A percentile compares a stretch with the other conserved stretches of the same genome.
Evolutionary conservation across 2,329 filamentous ascomycete genomes (phyloP).

Genomic region (Eutypa lata): DNA sequence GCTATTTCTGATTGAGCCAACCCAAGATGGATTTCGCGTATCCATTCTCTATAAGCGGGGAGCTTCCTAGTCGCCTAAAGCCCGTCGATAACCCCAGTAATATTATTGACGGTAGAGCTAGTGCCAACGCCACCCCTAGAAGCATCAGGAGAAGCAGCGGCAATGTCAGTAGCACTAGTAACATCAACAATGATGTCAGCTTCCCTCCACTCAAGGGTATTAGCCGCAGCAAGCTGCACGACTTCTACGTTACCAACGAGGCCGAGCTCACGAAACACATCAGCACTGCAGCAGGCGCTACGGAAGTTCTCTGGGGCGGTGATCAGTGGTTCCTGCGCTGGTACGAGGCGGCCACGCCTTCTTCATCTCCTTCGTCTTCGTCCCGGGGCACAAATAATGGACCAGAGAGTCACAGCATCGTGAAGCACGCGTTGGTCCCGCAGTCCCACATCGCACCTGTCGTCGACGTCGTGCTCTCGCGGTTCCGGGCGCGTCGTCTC

Average conservation of each 20-base stretch:
- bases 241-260: conserved; percentile 14
- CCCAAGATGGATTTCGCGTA: too few relatives aligned
- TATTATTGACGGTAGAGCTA: too few relatives aligned
- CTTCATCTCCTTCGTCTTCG: background rate
- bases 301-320: conserved; percentile 9
- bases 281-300: conserved; percentile 9
- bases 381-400: background rate
- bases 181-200: background rate
- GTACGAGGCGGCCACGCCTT: conserved; percentile 7
- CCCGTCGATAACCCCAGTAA: too few relatives aligned
- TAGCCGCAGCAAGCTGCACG: conserved; percentile 2
- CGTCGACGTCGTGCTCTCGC: conserved; percentile 7
- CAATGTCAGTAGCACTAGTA: background rate
- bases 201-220: background rate
- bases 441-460: conserved; percentile 1
- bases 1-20: too few relatives aligned
- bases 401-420: conserved; percentile 9
- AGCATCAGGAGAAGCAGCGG: too few relatives aligned
- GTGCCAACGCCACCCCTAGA: too few relatives aligned
- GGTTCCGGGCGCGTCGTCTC: conserved; percentile 7
- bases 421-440: conserved; percentile 13
- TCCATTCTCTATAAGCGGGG: too few relatives aligned
- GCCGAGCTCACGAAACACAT: conserved; percentile 16
- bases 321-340: conserved; percentile 13
- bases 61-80: too few relatives aligned